Conservation (phyloP, 1,139 yeast species). For the Debaryomyces udenii region DNA sequence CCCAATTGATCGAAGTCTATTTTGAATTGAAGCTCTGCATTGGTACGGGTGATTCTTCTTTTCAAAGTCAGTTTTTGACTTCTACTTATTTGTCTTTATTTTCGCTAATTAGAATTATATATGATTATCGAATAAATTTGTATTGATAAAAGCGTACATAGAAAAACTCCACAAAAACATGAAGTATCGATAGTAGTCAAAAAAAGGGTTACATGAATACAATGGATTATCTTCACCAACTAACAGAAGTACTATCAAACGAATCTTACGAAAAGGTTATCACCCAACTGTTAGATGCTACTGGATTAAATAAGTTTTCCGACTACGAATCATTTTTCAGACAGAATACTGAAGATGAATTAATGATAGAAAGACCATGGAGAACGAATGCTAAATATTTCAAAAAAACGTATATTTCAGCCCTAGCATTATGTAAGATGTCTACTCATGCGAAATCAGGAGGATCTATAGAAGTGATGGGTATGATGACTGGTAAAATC, state of each 20-base stretch:
- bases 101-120: conserved; percentile 3
- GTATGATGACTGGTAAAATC: conserved; percentile 84
- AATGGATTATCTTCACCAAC: conserved; percentile 5
- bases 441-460: conserved; percentile 81
- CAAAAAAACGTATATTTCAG: conserved; percentile 65
- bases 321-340: conserved; percentile 3
- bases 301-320: conserved; percentile 3
- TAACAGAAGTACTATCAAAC: conserved; percentile 1
- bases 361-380: conserved; percentile 40
- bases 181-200: not conserved
- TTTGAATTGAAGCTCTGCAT: no score
- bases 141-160: conserved; percentile 4
- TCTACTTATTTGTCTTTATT: not conserved
- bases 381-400: conserved; percentile 59
- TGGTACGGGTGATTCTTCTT: not conserved
- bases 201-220: not conserved
- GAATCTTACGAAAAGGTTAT: conserved; percentile 4
- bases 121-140: conserved; percentile 2
- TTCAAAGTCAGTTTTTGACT: not conserved
- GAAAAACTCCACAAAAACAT: conserved; percentile 4
- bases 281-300: conserved; percentile 8
- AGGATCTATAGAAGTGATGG: conserved; percentile 93
- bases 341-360: not conserved
- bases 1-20: conserved; percentile 1
- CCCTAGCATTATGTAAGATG: conserved; percentile 80